phyloP scores from a whole-genome alignment of 176 grass and related monocot species.

The Coix lacrymajobi region DNA sequence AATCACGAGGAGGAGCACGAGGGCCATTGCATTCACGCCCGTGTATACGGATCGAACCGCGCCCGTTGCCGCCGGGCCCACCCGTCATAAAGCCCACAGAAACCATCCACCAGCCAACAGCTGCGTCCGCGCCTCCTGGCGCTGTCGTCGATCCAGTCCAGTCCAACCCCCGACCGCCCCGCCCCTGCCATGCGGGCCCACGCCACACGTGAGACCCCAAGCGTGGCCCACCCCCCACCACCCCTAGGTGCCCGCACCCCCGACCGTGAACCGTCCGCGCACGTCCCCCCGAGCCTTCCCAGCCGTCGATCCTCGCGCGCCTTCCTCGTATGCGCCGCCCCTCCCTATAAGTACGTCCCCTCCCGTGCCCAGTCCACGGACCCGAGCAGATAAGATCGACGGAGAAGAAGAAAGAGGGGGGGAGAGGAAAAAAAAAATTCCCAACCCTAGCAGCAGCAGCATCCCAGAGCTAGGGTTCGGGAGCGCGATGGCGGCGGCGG shows the following conservation, averaged over 20 bases:
- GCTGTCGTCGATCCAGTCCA: no score
- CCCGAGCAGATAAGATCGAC: conserved; percentile 50
- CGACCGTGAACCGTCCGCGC: conserved; percentile 17
- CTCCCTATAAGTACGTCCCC: conserved; percentile 59
- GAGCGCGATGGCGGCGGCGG: conserved; percentile 47
- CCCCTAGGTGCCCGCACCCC: no score
- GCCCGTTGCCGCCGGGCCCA: not conserved
- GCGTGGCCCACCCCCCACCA: not conserved
- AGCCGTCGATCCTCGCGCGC: conserved; percentile 21
- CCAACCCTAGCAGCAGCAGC: not conserved
- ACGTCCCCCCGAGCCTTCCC: rapidly evolving
- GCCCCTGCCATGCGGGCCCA: conserved; percentile 3
- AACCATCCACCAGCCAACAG: not conserved
- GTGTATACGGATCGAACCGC: not conserved
- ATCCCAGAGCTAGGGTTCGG: conserved; percentile 38
- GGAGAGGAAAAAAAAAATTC: not conserved
- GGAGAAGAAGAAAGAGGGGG: not conserved
- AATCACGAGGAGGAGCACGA: not conserved
- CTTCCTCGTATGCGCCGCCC: conserved; percentile 33
- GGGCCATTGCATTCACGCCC: not conserved
- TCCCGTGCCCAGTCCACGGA: not conserved
- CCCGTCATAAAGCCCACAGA: not conserved
- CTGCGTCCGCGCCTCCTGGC: not conserved
- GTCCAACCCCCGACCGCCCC: not conserved
- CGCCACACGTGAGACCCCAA: conserved; percentile 16